phyloP scores from a whole-genome alignment of 805 yeast species.

The Yarrowia deformans region DNA sequence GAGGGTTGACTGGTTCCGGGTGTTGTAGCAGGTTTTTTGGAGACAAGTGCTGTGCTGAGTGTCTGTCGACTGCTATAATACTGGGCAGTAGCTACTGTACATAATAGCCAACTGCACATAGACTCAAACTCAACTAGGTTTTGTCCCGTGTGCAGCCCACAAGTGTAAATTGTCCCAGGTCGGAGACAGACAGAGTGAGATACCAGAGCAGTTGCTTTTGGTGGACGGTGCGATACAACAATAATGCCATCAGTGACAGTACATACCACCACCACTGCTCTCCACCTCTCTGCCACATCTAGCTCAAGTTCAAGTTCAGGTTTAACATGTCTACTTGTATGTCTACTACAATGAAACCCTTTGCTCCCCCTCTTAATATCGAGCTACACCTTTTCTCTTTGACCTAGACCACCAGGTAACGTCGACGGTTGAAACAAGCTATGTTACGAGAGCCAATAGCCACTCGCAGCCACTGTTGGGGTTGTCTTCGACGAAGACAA shows the following conservation, averaged over 20 bases:
- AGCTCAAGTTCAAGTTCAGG: too few species aligned
- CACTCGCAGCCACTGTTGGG: background rate
- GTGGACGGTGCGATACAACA: background rate
- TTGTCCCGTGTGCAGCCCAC: slow-evolving; percentile 37
- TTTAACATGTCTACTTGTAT: too few species aligned
- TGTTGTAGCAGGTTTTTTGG: slow-evolving; percentile 8
- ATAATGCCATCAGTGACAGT: too few species aligned
- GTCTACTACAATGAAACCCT: too few species aligned
- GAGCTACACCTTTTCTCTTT: background rate
- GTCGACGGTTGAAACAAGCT: slow-evolving; percentile 15
- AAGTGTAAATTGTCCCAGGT: background rate
- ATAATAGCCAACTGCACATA: slow-evolving; percentile 13
- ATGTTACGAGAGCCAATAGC: slow-evolving; percentile 20
- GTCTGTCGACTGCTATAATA: slow-evolving; percentile 21
- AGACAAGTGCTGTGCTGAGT: background rate
- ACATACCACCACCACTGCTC: too few species aligned
- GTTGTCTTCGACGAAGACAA: slow-evolving; percentile 21
- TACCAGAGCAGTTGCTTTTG: background rate
- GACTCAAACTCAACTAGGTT: slow-evolving; percentile 27
- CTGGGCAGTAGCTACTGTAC: slow-evolving; percentile 17
- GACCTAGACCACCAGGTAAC: slow-evolving; percentile 3
- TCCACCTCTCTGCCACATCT: too few species aligned
- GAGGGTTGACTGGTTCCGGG: slow-evolving; percentile 5
- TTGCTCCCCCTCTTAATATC: background rate
- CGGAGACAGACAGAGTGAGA: background rate